Evolutionary conservation across 495 filamentous ascomycete genomes (phyloP), one percentile per base, ranked within the genome.

Genomic region (Aspergillus panamensis): DNA sequence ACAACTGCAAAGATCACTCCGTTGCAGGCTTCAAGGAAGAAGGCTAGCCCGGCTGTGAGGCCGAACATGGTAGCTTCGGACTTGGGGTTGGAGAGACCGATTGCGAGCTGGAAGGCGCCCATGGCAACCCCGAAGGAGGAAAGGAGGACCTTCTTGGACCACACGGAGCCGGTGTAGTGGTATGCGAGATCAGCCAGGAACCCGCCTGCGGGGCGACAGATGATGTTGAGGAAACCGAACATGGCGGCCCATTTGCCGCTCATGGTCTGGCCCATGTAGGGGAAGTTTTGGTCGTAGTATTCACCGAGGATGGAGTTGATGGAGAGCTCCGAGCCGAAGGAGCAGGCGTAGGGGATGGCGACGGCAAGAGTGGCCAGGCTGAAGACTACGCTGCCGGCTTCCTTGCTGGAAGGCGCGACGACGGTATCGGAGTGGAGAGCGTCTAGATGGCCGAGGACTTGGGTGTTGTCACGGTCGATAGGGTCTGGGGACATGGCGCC

Each of bases 151-250:
- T 95, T 96, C 82, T 96, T 96, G 25, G 78, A 80, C 84, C 88
- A 90, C 16, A 92, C 73, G 40, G 63, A 84, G 3, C 81, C 78
- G 1, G 80, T 83, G 20, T 64, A 64, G 17, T 73, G 76, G 76
- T 92, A 96, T 2, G 92, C 65, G n/a, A 87, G 21, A 60, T 96
- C 92, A 3, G 83, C 79, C 12, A 91, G 58, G 14, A 89, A 78
- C 1, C 92, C 92, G 44, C 92, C 92, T 0, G 83, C 63, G 0
- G 92, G 92, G 1, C 92, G 82, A 53, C 82, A 88, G 53, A 87
- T 69, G 33, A 93, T 74, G 70, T 96, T 96, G 29, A 96, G 75
- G 49, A 96, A 85, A 9, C 92, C 92, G 67, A 95, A 96, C 85
- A 95, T 93, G 53, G 92, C 89, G 0, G 90, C 89, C 86, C 87